Percentiles rank a stretch among this genome's conserved stretches.
phyloP scores from a whole-genome alignment of 306 rosid species.

The Cucumis cinereus region DNA sequence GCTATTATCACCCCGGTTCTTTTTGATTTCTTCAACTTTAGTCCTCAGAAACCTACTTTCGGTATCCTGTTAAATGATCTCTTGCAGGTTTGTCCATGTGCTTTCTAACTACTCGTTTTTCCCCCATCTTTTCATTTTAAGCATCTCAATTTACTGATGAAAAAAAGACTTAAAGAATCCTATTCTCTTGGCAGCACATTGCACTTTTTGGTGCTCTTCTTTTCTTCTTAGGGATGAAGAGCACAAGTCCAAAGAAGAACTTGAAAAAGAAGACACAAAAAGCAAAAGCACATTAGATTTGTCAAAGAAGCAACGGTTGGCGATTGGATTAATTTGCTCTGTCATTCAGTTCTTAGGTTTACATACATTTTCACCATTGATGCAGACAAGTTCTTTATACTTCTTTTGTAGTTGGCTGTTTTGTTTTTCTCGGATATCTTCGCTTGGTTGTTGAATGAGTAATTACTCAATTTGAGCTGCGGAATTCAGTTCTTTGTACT shows the following conservation, averaged over 20 bases:
- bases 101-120: neutral
- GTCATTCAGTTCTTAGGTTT: neutral
- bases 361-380: neutral
- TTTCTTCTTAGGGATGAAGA: conserved; percentile 63
- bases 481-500: neutral
- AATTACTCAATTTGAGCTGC: neutral
- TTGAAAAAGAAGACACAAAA: conserved; percentile 44
- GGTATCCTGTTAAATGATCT: conserved; percentile 40
- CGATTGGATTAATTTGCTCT: conserved; percentile 2
- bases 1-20: conserved; percentile 52
- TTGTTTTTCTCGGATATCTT: neutral
- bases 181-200: conserved; percentile 37
- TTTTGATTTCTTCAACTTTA: conserved; percentile 71
- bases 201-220: conserved; percentile 53
- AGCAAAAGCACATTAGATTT: conserved; percentile 25
- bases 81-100: conserved; percentile 50
- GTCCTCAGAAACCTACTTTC: conserved; percentile 23
- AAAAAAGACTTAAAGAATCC: neutral
- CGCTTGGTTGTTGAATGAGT: neutral
- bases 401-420: neutral
- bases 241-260: conserved; percentile 34
- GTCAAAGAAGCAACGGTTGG: conserved; percentile 5
- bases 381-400: neutral
- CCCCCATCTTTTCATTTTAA: neutral
- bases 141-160: neutral